Conservation (phyloP, 1,284 basidiomycete species). For the Pascua sp. region DNA sequence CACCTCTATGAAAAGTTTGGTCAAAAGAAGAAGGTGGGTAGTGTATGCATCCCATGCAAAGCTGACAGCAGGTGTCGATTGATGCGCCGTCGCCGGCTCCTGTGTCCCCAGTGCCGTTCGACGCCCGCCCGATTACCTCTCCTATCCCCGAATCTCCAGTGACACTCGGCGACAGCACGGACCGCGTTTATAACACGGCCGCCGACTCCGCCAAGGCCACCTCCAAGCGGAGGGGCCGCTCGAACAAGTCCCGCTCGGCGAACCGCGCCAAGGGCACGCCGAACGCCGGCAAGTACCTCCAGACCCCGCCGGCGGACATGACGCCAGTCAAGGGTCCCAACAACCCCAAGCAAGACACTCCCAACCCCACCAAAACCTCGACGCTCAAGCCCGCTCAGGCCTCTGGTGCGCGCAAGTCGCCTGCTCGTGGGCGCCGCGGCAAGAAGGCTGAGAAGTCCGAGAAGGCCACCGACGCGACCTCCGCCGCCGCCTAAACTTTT, state of each 20-base stretch:
- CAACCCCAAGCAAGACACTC: no score
- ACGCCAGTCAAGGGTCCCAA: no score
- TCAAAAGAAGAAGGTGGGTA: slow-evolving; percentile 4
- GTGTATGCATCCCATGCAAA: no score
- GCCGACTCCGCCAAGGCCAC: neutral
- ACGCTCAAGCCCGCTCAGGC: no score
- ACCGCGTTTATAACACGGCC: neutral
- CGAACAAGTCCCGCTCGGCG: neutral
- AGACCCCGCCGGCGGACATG: slow-evolving; percentile 2
- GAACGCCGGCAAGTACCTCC: slow-evolving; percentile 37
- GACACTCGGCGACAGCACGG: slow-evolving; percentile 7
- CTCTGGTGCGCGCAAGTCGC: no score
- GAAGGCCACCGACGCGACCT: no score
- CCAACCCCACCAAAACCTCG: no score
- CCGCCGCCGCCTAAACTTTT: no score
- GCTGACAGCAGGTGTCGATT: neutral
- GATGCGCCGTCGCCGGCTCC: neutral
- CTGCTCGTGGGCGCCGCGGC: no score
- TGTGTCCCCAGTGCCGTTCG: neutral
- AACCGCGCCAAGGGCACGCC: slow-evolving; percentile 35
- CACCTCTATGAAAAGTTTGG: slow-evolving; percentile 37
- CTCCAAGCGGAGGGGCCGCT: neutral
- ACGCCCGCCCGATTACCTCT: no score
- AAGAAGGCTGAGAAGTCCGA: no score
- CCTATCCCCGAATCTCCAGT: no score